Percentiles rank a stretch among this genome's conserved stretches.
Conservation (phyloP, 2,329 filamentous ascomycete species). For the Trichoderma oligosporum region DNA sequence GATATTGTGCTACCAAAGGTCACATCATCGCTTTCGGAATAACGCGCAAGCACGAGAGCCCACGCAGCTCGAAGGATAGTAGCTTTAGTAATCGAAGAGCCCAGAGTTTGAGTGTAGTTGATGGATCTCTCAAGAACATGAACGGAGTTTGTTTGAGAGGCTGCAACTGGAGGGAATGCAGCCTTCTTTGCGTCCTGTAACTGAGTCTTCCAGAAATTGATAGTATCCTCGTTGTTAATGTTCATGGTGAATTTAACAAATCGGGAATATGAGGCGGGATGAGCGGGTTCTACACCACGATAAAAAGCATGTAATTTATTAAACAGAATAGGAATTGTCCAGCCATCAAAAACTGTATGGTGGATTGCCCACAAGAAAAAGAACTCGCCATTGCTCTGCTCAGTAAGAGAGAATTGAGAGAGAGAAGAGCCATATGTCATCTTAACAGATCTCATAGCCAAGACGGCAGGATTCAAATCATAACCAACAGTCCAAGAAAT, state of each 20-base stretch:
- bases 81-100: conserved; percentile 21
- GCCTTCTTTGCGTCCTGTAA: conserved; percentile 10
- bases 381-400: neutral
- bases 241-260: conserved; percentile 21
- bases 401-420: conserved; percentile 1
- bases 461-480: neutral
- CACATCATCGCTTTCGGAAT: conserved; percentile 24
- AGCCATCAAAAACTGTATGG: conserved; percentile 27
- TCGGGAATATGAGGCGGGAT: conserved; percentile 11
- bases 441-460: neutral
- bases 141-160: neutral
- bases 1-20: conserved; percentile 29
- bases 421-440: conserved; percentile 17
- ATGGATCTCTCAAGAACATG: conserved; percentile 9
- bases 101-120: neutral
- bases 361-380: conserved; percentile 25
- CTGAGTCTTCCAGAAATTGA: conserved; percentile 11
- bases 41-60: conserved; percentile 25
- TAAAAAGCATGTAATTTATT: conserved; percentile 14
- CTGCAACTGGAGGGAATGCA: conserved; percentile 2
- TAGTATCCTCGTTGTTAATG: neutral
- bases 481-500: conserved; percentile 1
- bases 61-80: conserved; percentile 27
- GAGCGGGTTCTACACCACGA: neutral
- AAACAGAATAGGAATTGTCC: conserved; percentile 16